Evolutionary conservation across 495 filamentous ascomycete genomes (phyloP), one percentile per base, ranked within the genome.

Genomic region (Hypoxylon subgilvum): DNA sequence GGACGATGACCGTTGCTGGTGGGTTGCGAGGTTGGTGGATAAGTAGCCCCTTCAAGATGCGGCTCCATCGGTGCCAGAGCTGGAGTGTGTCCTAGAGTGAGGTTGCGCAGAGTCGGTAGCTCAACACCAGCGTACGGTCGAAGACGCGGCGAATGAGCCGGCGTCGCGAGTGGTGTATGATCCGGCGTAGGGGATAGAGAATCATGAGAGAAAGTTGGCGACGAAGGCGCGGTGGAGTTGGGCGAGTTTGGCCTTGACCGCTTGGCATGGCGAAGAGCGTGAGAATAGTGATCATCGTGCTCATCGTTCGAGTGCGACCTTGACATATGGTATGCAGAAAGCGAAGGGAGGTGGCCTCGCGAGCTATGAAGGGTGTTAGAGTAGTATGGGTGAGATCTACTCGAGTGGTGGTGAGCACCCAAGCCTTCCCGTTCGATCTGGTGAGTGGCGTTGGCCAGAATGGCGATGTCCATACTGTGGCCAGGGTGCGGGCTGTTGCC

Each of bases 161-260:
- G 94, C 1, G 94, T 98, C 23, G 92, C 94, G 35, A 97, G 82
- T 5, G 94, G 94, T 10, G 95, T 97, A 78, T 96, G 92, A 67
- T 97, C 94, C 1, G 94, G 95, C 1, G 94, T 98, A 1, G 94
- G 95, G 1, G 95, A 97, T 18, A 91, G 84, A 6, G 92, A 96
- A 76, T 95, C 93, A 73, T 96, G 90, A 4, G 94, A 96, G 76
- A 96, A 97, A 25, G 91, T 96, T n/a, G 94, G 94, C 1, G 94
- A 97, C 21, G 93, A 95, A 21, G 94, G 94, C 16, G 92, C 93
- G 2, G 94, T 97, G 32, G 91, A 96, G 72, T 91, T 88, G 12
- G 94, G 95, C 3, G 95, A 96, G 70, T 90, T 91, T 30, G 94
- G 94, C 50, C 94, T 79, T 48, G 92, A 96, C 38, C 89, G 85